Evolutionary conservation across 129 eudicot genomes (phyloP), one percentile per base, ranked within the genome.

Genomic region (Saussurea involucrata): DNA sequence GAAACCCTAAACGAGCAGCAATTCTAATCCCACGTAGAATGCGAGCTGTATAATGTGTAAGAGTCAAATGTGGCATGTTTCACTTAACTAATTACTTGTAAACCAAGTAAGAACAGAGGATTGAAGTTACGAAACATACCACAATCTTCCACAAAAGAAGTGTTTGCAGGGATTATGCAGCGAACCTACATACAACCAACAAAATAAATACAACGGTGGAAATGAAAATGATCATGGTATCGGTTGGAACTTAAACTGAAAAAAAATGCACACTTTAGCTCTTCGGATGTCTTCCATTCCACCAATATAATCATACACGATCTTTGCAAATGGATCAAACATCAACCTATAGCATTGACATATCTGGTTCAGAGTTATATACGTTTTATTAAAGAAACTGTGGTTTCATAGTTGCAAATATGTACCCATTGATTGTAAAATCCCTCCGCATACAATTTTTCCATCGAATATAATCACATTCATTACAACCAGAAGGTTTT

Each of bases 1-100:
- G 87, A 72, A 89, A 89, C 21, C 85, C 87, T 73, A 89, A 82
- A 63, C 94, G 90, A 34, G 90, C 94, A 75, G 94, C 90, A 22
- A 89, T 82, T 77, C 94, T 86, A 60, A 86, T 67, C 58, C 88
- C 94, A 68, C 90, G 94, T 69, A 86, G 78, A 74, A 89, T 89
- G 74, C 94, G 90, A 81, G 94, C 94, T 86, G 89, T 57, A 69
- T 46, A 72, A 21, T n/a, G 12, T 28, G 42, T 72, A 76, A 36
- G 46, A 70, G 40, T 33, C 33, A 68, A 71, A 65, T 22, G 34
- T 42, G 21, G 24, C 74, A 68, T 27, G 24, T 21, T 63, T 46
- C 53, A 55, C 25, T 72, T 18, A 66, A 66, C 32, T 29, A 71
- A 22, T 66, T 40, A 40, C 49, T 9, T 40, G 24, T 27, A 65